Base-by-base conservation (phyloP, 2,329 filamentous ascomycete genomes). In the Nothophaeocryptopus gaeumannii region DNA sequence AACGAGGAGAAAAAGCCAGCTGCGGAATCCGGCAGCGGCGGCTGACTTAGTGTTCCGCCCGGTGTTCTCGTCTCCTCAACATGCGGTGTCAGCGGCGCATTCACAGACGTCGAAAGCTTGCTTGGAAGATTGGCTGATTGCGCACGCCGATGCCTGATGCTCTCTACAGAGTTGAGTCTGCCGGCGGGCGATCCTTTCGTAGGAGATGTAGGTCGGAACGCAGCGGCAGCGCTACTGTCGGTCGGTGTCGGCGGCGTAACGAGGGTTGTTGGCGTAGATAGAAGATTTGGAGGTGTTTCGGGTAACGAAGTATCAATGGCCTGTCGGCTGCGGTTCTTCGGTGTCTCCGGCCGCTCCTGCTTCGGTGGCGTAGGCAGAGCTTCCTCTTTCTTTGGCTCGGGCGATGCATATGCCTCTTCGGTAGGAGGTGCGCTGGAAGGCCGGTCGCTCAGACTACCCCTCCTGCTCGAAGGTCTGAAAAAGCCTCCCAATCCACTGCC, bases 1-100 rank as follows among this genome's bases (percentile, higher is more conserved):
- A 99, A 88, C 20, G 88, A 91, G 4, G 89, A 95, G 71, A 99
- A 97, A 74, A 99, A 97, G 1, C 90, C 85, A 33, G 69, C 69
- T 30, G 70, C 70, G 47, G 72, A 72, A 12, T 45, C 47, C 13
- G 50, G 46, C n/a, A 39, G 46, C 42, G 72, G 70, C 30, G 70
- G 72, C 34, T 68, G 66, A 29, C 72, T 70, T n/a, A 74, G 67
- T 39, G 79, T 75, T 47, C 81, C 78, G 29, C 80, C 75, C 31
- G 82, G 63, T 60, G 79, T 76, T 53, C 81, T 83, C n/a, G 74
- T 66, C 61, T 84, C 84, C 67, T 96, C 91, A 33, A 82, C 76
- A 0, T 85, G 87, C 7, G 90, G 88, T 2, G 90, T 88, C 45
- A 93, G 74, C 8, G 90, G 86, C 55, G 80, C 82, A 47, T 80